Base-by-base conservation (phyloP, 2,329 filamentous ascomycete species). In the Diplodia sapinea region DNA sequence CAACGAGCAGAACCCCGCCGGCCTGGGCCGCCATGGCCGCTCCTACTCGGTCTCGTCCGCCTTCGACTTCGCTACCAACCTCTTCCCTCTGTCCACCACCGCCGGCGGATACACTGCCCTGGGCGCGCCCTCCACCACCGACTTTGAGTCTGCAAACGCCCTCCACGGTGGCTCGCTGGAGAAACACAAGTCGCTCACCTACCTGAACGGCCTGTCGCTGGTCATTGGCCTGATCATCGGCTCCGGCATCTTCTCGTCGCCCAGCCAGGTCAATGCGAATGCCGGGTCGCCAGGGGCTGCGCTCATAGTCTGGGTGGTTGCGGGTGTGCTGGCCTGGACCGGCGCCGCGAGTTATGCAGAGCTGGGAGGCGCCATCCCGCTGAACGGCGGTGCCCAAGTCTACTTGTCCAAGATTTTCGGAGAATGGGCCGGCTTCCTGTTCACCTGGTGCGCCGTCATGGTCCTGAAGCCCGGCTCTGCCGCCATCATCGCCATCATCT, bases 321-420 rank as follows among this genome's bases (percentile, higher is more conserved):
- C 94, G 2, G 94, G 94, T n/a, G 76, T 97, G 23, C 82, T 99
- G 70, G 94, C 94, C 1, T 99, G 95, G 94, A 99, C 95, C 0
- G 94, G 95, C 11, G 94, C 93, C 0, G 91, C 94, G 29, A 97
- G 93, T 73, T 99, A 96, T 80, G 95, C 95, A 4, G 95, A 99
- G 81, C 85, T 99, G 5, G 95, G 95, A 69, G 94, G 95, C 50
- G 94, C 95, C 0, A 98, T 99, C 71, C 95, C 95, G 6, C 82
- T 99, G 29, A 99, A 98, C 77, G 95, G 95, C 67, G 95, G 95
- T 4, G 87, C 95, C 17, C 95, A 98, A 79, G 90, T 96, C 2
- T 99, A 99, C 77, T 83, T 99, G 52, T 90, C 92, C 71, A 98
- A 98, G 81, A 99, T 97, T 68, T 96, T 97, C 78, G 94, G 94